These are phyloP conservation scores for Neoconidiobolus thromboides DNA, from an alignment of 371 early-diverging fungal species.

Conservation along the genomic window DNA sequence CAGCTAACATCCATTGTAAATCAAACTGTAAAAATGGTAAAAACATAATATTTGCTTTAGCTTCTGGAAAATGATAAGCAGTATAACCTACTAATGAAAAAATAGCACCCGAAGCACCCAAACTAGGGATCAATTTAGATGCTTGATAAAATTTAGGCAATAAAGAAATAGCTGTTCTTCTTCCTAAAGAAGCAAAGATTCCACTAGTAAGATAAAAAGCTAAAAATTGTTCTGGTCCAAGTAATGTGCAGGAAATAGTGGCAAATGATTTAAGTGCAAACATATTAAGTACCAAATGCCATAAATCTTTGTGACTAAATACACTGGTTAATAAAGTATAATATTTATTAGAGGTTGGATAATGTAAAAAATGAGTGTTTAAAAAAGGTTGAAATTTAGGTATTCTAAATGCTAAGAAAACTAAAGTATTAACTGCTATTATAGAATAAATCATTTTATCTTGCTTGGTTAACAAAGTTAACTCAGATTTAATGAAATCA, in stretches of 20 bases:
- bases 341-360: conserved; percentile 30
- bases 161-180: background rate
- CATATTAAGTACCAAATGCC: conserved; percentile 49
- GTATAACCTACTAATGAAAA: conserved; percentile 38
- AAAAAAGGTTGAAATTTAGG: conserved; percentile 38
- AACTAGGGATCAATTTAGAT: conserved; percentile 30
- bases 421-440: conserved; percentile 41
- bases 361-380: conserved; percentile 44
- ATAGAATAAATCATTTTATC: conserved; percentile 12
- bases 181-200: conserved; percentile 30
- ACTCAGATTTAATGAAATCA: background rate
- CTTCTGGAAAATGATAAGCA: conserved; percentile 34
- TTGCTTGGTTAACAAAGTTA: background rate
- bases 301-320: conserved; percentile 38
- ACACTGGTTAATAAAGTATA: conserved; percentile 45
- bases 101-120: conserved; percentile 66
- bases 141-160: conserved; percentile 20
- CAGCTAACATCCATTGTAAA: conserved; percentile 30
- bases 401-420: conserved; percentile 52
- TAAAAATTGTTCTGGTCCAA: conserved; percentile 43
- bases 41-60: conserved; percentile 41
- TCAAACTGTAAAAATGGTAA: conserved; percentile 49
- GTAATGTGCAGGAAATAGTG: conserved; percentile 16
- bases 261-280: conserved; percentile 43
- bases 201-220: conserved; percentile 54